Evolutionary conservation across 1,139 yeast species (phyloP), one percentile per base, ranked within the genome.

Genomic region (Suzukiozyma palmioleophila): DNA sequence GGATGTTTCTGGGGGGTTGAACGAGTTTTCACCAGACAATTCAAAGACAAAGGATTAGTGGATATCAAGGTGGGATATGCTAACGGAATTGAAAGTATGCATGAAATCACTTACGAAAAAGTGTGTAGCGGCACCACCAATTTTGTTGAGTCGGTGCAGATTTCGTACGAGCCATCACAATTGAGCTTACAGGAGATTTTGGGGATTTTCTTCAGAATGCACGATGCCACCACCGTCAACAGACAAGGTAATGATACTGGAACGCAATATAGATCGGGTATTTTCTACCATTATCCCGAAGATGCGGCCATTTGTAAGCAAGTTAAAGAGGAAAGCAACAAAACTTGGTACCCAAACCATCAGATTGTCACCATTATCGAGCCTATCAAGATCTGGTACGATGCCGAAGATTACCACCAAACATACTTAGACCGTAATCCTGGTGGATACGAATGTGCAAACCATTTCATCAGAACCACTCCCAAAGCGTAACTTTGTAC

Each of bases 1-100:
- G 94, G 94, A 3, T 90, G 98, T 57, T 92, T 89, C 70, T 90
- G 97, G 97, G 96, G 96, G 14, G 88, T 85, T 10, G 97, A 92
- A 56, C 84, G 84, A 52, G 80, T 90, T 30, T 89, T 78, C 65
- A 67, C 82, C 46, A 84, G 84, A 56, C 75, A 84, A 47, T 84
- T 79, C 49, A 53, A 54, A 5, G 72, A 64, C 41, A 80, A 77
- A 54, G 90, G 90, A 2, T 61, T 90, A 16, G 57, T 83, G 12
- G 96, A 86, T 56, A 73, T 81, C 39, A 81, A 77, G 55, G 97
- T 90, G 10, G 98, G 97, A 2, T 92, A 83, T 59, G 87, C 95
- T 41, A 95, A 95, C 48, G 97, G 97, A 15, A 51, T 56, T 12
- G 61, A 65, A 21, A 53, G 57, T 13, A 54, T 65, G 1, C 58